These are phyloP conservation scores for Apiospora saccharicola DNA, from an alignment of 2,329 filamentous ascomycete genomes.

Conservation along the genomic window DNA sequence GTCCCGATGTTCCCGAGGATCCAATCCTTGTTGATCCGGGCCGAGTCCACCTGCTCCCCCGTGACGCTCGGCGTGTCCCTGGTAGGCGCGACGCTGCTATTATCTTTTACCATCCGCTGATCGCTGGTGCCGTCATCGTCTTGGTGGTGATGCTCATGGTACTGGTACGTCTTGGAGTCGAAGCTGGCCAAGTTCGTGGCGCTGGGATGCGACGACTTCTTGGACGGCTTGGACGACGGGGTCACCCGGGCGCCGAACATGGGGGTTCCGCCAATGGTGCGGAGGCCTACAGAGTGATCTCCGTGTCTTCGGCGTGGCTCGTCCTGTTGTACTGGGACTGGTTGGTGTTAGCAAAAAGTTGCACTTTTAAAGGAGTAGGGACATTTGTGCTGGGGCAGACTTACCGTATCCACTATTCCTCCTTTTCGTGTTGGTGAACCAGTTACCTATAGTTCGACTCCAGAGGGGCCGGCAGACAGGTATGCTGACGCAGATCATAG, in stretches of 20 bases:
- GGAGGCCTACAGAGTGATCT: not conserved
- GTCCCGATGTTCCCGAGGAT: not conserved
- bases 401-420: not conserved
- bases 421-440: constrained; percentile 2
- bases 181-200: not conserved
- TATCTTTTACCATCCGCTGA: not conserved
- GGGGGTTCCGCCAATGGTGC: not conserved
- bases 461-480: not conserved
- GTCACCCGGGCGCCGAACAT: constrained; percentile 7
- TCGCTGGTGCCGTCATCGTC: not conserved
- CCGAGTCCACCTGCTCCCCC: not conserved
- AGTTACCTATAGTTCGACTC: not conserved
- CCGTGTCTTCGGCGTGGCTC: not conserved
- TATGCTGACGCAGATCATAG: not conserved
- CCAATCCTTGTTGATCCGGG: not conserved
- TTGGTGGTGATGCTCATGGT: not conserved
- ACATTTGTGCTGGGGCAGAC: no score
- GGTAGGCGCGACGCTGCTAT: no score
- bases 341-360: not conserved
- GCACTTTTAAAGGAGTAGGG: not conserved
- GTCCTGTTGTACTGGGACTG: not conserved
- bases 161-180: not conserved
- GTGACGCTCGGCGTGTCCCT: not conserved
- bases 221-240: not conserved
- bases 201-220: not conserved